Evolutionary conservation across 73 alveolate species (phyloP).

Genomic region (Tetrahymena thermophila): DNA sequence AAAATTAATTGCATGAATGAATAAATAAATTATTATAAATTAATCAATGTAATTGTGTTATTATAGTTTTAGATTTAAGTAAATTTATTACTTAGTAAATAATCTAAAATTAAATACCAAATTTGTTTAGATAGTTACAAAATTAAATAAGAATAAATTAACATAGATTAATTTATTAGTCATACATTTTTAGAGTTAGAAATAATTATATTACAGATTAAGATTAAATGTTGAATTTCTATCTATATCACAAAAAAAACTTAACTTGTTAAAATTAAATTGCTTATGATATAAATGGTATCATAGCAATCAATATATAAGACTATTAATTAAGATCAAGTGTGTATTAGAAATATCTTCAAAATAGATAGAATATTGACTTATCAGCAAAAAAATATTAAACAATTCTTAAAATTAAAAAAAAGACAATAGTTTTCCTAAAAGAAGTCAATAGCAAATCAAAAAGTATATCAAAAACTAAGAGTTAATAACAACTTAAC

Average conservation of each 20-base stretch:
- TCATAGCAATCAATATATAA: background rate
- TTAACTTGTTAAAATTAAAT: background rate
- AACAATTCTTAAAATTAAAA: background rate
- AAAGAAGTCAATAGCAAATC: background rate
- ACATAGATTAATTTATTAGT: background rate
- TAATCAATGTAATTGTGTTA: too few relatives aligned
- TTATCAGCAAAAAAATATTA: background rate
- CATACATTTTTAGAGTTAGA: background rate
- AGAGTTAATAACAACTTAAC: background rate
- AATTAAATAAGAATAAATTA: too few relatives aligned
- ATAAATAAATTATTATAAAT: too few relatives aligned
- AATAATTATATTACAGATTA: background rate
- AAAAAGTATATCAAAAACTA: background rate
- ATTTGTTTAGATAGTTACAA: too few relatives aligned
- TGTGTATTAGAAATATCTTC: background rate
- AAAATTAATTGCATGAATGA: too few relatives aligned
- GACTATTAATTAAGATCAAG: background rate
- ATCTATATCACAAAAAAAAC: background rate
- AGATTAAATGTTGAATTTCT: background rate
- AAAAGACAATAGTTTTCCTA: background rate
- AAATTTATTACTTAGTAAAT: too few relatives aligned
- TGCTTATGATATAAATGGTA: too few relatives aligned
- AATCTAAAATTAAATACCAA: background rate
- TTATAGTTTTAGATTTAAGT: too few relatives aligned
- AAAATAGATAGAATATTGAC: background rate